Base-by-base conservation (phyloP, 2,329 filamentous ascomycete species). In the Neofusicoccum parvum region DNA sequence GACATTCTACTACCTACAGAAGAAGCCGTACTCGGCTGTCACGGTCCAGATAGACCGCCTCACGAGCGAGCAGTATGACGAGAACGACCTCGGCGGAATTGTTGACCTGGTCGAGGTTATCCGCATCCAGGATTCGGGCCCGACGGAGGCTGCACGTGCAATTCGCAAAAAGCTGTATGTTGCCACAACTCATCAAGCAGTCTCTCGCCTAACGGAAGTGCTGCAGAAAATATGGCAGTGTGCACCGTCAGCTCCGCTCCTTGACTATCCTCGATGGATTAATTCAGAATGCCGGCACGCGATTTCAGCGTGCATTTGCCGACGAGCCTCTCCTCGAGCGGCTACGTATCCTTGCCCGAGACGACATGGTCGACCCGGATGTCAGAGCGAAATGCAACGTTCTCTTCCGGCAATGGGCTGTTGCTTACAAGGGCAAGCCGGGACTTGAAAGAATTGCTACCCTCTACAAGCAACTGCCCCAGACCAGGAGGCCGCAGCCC, bases 51-150 rank as follows among this genome's bases (percentile, higher is more conserved):
- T 99, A 72, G 95, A 98, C 79, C 90, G 90, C 67, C 86, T 98
- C 71, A 98, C 94, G 1, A 90, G 92, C 73, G 94, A 97, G 79
- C 84, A 90, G 68, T 96, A 92, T 78, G 90, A 96, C 67, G 92
- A 96, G 75, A 92, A 98, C 76, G 94, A 98, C 76, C 83, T 96
- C 43, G 90, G 92, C 72, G 95, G 94, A 27, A 92, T 99, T 69
- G 92, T 94, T 46, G 94, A 98, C 72, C 87, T 99, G 27, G 92
- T 98, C 69, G 95, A 99, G 78, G 92, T 95, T 65, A 92, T 99
- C 75, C 90, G 91, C 70, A 88, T 99, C 66, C 95, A 99, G 79
- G 85, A 86, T 32, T 91, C 91, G 6, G 95, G 95, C 0, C 92
- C 95, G 1, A 86, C 88, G 12, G 95, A 99, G 82, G 94, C 94